Evolutionary conservation across 345 rosid genomes (phyloP), one percentile per base, ranked within the genome.

Genomic region (Iberis pinnata): DNA sequence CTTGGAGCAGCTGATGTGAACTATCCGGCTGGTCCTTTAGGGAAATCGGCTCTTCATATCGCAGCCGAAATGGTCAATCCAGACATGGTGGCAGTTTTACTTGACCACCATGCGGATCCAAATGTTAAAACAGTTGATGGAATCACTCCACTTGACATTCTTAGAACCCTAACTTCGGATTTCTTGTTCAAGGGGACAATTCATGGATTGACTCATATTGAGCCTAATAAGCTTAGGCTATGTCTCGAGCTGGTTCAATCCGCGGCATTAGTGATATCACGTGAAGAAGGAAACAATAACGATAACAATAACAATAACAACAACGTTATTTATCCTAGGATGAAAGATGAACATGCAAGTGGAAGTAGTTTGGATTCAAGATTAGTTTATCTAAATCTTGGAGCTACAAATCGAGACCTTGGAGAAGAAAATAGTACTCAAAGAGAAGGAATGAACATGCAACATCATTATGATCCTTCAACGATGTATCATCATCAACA

Each of bases 31-130:
- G 97, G 97, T 1, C 94, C 90, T 0, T 77, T 83, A 0, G 88
- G 94, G 2, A 93, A 83, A 71, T 86, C 97, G 12, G 89, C 97
- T 3, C 95, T 93, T 18, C 99, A 93, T 66, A 67, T 84, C 9
- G 99, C 99, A 0, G 90, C 99, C 0, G 97, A 93, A 67, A 93
- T 93, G 99, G 97, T 93, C 14, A 88, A 97, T 7, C 95, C 97
- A 0, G 99, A 93, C 60, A 93, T 93, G 99, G 99, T 93, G 20
- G 82, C 97, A 0, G 99, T 93, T 16, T 82, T 93, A 38, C 76
- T 93, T 0, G 99, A 93, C 48, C 99, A 93, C 49, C 99, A 93
- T 32, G 99, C 97, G 0, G 95, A 93, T 59, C 99, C 97, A 11
- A 93, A 86, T 51, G 94, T 86, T 2, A 72, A 89, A 46, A 86